A percentile compares a stretch with the other conserved stretches of the same genome.
Evolutionary conservation across 2,329 filamentous ascomycete genomes (phyloP).

Genomic region (Davidsoniella australis): DNA sequence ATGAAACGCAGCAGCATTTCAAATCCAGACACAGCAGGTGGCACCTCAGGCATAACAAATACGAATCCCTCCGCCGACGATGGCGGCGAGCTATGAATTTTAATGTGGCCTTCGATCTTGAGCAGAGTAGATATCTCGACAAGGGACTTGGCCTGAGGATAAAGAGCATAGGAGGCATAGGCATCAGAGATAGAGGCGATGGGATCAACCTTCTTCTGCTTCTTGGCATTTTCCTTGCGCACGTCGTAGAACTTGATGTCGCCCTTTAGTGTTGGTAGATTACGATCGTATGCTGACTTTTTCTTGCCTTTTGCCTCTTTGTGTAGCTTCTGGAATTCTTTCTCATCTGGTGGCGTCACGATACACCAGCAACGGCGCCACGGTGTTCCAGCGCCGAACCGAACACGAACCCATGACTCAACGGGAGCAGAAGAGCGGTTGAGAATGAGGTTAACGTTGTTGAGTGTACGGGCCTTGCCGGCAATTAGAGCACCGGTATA

Average conservation of each 20-base stretch:
- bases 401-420: conserved; percentile 87
- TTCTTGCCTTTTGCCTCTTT: conserved; percentile 55
- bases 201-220: conserved; percentile 77
- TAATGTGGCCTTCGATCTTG: conserved; percentile 84
- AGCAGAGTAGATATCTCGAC: conserved; percentile 89
- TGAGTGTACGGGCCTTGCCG: conserved; percentile 75
- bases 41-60: conserved; percentile 92
- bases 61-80: conserved; percentile 81
- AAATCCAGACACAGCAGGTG: conserved; percentile 81
- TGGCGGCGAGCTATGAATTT: conserved; percentile 64
- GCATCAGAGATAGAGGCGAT: conserved; percentile 85
- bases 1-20: conserved; percentile 89
- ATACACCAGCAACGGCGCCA: conserved; percentile 98
- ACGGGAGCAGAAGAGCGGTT: conserved; percentile 59
- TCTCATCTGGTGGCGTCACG: conserved; percentile 81
- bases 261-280: conserved; percentile 54
- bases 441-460: conserved; percentile 82
- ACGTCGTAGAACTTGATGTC: conserved; percentile 91
- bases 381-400: conserved; percentile 87
- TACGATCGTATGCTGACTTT: conserved; percentile 66
- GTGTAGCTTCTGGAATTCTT: conserved; percentile 68
- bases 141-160: conserved; percentile 82
- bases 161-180: conserved; percentile 86
- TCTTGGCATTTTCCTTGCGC: conserved; percentile 56
- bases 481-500: conserved; percentile 94